Conservation (phyloP, 768 basidiomycete species). For the Amanita fuliginea region DNA sequence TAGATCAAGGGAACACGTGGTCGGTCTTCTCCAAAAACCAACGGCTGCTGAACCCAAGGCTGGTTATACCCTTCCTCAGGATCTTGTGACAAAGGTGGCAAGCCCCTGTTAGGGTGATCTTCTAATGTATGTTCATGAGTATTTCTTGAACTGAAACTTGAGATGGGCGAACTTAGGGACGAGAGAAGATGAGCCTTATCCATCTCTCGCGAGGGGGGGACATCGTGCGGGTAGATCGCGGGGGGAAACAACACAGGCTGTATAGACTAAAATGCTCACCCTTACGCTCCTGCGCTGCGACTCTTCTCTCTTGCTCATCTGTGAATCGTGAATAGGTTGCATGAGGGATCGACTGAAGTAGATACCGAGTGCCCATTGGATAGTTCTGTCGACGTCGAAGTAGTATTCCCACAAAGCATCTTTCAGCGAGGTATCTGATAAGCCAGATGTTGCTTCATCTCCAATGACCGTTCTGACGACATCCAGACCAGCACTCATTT, state of each 20-base stretch:
- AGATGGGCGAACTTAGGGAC: slow-evolving; percentile 8
- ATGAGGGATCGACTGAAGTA: slow-evolving; percentile 5
- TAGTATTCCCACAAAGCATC: slow-evolving; percentile 81
- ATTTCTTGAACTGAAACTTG: not conserved
- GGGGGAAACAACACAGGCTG: slow-evolving; percentile 18
- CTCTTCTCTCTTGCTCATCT: slow-evolving; percentile 64
- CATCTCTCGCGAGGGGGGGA: slow-evolving; percentile 20
- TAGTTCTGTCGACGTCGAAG: slow-evolving; percentile 72
- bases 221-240: slow-evolving; percentile 12
- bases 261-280: slow-evolving; percentile 52
- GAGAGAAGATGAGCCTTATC: slow-evolving; percentile 53
- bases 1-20: slow-evolving; percentile 51
- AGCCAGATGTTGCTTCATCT: slow-evolving; percentile 45
- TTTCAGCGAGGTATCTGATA: slow-evolving; percentile 66
- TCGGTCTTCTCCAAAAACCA: slow-evolving; percentile 16
- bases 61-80: not conserved
- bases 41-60: slow-evolving; percentile 3
- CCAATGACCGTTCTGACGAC: slow-evolving; percentile 63
- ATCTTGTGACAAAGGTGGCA: slow-evolving; percentile 13
- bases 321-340: slow-evolving; percentile 9
- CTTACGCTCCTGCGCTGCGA: slow-evolving; percentile 63
- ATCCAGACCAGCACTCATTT: slow-evolving; percentile 63
- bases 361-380: slow-evolving; percentile 69
- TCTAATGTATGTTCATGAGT: slow-evolving; percentile 4
- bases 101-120: slow-evolving; percentile 10